Conservation (phyloP, 345 rosid species). For the Eucalyptus pauciflora region DNA sequence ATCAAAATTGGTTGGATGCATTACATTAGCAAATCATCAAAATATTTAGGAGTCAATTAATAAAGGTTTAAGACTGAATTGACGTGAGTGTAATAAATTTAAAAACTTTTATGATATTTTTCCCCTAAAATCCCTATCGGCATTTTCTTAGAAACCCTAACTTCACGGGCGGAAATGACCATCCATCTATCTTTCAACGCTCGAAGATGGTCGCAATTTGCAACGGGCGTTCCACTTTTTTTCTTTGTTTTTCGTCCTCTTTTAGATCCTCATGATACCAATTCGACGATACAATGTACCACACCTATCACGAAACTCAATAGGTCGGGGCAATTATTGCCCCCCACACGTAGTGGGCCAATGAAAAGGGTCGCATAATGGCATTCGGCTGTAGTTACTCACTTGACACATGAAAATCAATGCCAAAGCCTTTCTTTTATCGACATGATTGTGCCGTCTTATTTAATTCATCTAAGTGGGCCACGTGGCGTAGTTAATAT, state of each 20-base stretch:
- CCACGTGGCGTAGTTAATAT: not conserved
- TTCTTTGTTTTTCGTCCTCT: not conserved
- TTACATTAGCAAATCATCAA: too few species aligned
- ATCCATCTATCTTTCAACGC: not conserved
- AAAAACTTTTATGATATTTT: too few species aligned
- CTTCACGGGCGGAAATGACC: not conserved
- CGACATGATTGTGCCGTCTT: not conserved
- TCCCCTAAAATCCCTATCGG: fast-evolving
- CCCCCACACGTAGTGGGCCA: not conserved
- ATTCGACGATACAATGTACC: not conserved
- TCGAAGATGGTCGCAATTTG: not conserved
- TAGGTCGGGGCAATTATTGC: not conserved
- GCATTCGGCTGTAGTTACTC: not conserved
- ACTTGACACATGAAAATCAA: not conserved
- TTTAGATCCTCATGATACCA: not conserved
- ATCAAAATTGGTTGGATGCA: fast-evolving
- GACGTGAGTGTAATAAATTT: too few species aligned
- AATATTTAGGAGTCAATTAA: too few species aligned
- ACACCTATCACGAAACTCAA: not conserved
- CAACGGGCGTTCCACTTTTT: not conserved
- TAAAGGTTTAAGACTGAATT: fast-evolving
- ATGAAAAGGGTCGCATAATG: not conserved
- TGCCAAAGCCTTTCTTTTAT: not conserved
- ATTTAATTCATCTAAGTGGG: not conserved
- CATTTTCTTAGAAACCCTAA: not conserved